A percentile compares a stretch with the other conserved stretches of the same genome.
phyloP scores from a whole-genome alignment of 108 stramenopile genomes.

The Aurantiochytrium sp. region DNA sequence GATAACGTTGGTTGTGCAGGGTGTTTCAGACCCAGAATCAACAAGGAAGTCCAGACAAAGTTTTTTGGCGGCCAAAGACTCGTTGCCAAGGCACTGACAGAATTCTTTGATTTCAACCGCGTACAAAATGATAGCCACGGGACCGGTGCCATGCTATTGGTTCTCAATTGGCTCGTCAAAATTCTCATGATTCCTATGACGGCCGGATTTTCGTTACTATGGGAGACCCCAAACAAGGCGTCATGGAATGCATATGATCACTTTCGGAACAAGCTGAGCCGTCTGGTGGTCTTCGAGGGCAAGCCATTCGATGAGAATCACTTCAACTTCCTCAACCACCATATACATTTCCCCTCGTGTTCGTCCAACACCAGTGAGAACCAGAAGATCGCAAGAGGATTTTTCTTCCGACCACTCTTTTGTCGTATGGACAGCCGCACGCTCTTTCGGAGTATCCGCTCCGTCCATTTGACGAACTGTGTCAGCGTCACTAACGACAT shows the following conservation, averaged over 20 bases:
- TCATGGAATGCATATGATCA: neutral
- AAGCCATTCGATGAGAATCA: neutral
- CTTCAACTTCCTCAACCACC: no score
- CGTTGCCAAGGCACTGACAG: no score
- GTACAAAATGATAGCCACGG: neutral
- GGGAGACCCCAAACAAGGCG: neutral
- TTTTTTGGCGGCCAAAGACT: no score
- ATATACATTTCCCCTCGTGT: no score
- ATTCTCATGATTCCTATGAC: neutral
- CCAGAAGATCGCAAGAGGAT: neutral
- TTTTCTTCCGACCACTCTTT: neutral
- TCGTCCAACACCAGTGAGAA: no score
- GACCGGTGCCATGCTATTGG: neutral
- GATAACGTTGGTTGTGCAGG: no score
- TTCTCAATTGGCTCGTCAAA: neutral
- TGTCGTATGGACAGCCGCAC: neutral
- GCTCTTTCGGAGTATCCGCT: neutral
- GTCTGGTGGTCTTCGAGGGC: neutral
- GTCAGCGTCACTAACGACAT: neutral
- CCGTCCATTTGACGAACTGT: neutral
- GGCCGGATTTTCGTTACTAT: neutral
- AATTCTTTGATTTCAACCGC: no score
- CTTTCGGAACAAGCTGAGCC: neutral
- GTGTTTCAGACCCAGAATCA: no score
- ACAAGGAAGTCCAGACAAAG: no score